Evolutionary conservation across 2,329 filamentous ascomycete genomes (phyloP).

Genomic region (Claviceps capensis): DNA sequence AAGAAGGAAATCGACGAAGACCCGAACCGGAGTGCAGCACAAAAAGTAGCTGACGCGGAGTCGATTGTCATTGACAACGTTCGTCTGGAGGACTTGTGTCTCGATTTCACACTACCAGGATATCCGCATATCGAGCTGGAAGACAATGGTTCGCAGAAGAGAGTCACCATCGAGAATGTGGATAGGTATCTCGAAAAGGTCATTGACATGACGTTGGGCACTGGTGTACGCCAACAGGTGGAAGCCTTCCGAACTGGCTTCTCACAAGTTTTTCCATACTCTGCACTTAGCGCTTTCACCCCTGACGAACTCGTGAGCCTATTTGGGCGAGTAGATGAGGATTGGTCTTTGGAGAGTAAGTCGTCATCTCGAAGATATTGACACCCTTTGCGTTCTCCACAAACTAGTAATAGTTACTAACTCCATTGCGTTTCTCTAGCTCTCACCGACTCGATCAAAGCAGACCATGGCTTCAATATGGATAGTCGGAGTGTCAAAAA

Average conservation of each 20-base stretch:
- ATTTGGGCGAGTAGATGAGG: constrained; percentile 84
- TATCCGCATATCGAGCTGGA: constrained; percentile 78
- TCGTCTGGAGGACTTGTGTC: constrained; percentile 69
- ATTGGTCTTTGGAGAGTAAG: constrained; percentile 96
- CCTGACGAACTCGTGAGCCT: constrained; percentile 89
- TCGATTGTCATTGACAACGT: constrained; percentile 63
- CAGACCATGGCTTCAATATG: constrained; percentile 96
- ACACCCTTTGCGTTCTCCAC: no score
- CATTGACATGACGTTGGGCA: constrained; percentile 81
- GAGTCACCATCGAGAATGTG: constrained; percentile 86
- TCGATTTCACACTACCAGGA: constrained; percentile 92
- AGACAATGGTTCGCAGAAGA: constrained; percentile 56
- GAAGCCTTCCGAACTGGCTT: constrained; percentile 87
- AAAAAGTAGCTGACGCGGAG: constrained; percentile 59
- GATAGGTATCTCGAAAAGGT: constrained; percentile 77
- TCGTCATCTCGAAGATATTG: not conserved
- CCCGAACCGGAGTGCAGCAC: constrained; percentile 44
- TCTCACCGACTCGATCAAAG: constrained; percentile 95
- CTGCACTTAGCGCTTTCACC: constrained; percentile 83
- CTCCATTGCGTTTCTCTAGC: constrained; percentile 35
- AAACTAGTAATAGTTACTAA: not conserved
- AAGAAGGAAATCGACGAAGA: constrained; percentile 76
- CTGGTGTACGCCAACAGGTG: constrained; percentile 74
- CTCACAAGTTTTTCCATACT: constrained; percentile 91
- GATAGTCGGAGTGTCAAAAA: constrained; percentile 94